These are phyloP conservation scores for Murraya paniculata DNA, from an alignment of 345 rosid species.

Conservation along the genomic window DNA sequence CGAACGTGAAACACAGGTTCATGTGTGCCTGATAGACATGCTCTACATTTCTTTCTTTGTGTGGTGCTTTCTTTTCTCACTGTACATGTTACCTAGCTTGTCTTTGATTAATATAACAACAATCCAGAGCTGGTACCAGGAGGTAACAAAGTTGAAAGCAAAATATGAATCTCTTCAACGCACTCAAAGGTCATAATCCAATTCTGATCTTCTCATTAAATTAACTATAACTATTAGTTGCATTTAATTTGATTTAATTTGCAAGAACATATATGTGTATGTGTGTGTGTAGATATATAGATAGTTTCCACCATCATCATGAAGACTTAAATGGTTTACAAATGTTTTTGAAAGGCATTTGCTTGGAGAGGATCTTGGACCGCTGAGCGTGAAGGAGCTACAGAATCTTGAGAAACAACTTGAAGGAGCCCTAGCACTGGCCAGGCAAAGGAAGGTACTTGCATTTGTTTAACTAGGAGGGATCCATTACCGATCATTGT, in stretches of 20 bases:
- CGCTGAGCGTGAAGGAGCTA: constrained; percentile 66
- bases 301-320: too few species aligned
- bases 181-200: constrained; percentile 56
- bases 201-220: not conserved
- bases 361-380: constrained; percentile 91
- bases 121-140: constrained; percentile 74
- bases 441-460: constrained; percentile 77
- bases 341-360: constrained; percentile 49
- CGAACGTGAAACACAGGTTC: constrained; percentile 72
- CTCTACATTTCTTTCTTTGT: too few species aligned
- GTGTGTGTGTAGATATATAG: too few species aligned
- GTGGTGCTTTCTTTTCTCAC: not conserved
- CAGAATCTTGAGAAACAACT: constrained; percentile 79
- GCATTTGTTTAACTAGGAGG: not conserved
- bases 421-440: constrained; percentile 65
- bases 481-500: too few species aligned
- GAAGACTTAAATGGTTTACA: not conserved
- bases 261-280: not conserved
- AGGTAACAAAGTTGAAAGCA: constrained; percentile 66
- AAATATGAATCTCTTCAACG: constrained; percentile 79
- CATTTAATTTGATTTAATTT: not conserved
- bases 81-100: not conserved
- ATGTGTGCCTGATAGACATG: not conserved
- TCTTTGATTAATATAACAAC: not conserved
- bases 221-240: not conserved